A percentile compares a stretch with the other conserved stretches of the same genome.
These are phyloP conservation scores for Naganishia onofrii DNA, from an alignment of 768 basidiomycete genomes.

Conservation along the genomic window DNA sequence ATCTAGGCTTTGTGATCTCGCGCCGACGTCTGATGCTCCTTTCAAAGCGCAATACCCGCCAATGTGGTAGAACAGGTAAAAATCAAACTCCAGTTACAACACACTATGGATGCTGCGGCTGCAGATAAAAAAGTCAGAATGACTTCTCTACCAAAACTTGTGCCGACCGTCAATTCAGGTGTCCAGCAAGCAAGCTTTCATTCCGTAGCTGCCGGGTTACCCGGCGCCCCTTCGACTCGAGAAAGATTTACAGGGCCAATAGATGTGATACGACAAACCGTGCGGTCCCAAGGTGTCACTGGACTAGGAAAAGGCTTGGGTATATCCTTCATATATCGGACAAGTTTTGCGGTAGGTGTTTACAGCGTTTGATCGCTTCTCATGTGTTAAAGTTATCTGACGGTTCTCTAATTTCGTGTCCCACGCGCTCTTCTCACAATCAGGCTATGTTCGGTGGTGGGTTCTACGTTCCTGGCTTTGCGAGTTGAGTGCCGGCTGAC, in stretches of 20 bases:
- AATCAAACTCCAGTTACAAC: conserved; percentile 56
- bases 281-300: conserved; percentile 61
- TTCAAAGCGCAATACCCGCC: conserved; percentile 63
- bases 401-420: not conserved
- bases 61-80: conserved; percentile 78
- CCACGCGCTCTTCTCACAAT: not conserved
- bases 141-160: not conserved
- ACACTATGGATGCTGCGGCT: conserved; percentile 34
- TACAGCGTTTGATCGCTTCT: not conserved
- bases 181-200: not conserved
- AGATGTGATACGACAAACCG: conserved; percentile 60
- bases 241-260: conserved; percentile 36
- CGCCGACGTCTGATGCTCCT: not conserved
- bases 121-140: not conserved
- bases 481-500: not conserved
- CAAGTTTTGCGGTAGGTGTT: conserved; percentile 61
- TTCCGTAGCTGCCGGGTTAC: conserved; percentile 60
- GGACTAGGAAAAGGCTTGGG: conserved; percentile 76
- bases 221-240: conserved; percentile 60
- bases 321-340: conserved; percentile 68
- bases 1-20: not conserved
- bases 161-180: not conserved
- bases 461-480: conserved; percentile 34
- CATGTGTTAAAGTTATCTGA: not conserved
- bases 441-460: conserved; percentile 67